These are phyloP conservation scores for Westerdykella ornata DNA, from an alignment of 2,329 filamentous ascomycete species.

Conservation along the genomic window DNA sequence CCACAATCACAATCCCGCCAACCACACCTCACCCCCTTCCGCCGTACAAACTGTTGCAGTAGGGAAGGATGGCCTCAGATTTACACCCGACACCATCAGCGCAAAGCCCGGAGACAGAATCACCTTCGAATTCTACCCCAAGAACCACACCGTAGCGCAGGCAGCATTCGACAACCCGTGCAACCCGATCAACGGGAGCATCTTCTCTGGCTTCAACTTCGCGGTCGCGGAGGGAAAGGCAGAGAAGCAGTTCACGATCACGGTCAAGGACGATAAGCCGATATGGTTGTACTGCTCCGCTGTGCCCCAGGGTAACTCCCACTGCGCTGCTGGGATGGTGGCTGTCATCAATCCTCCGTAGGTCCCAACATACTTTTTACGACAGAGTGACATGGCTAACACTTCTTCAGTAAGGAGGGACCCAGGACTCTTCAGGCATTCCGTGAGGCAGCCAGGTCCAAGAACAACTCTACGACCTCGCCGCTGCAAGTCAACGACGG, in stretches of 20 bases:
- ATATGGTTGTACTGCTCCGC: constrained; percentile 40
- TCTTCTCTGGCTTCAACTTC: background rate
- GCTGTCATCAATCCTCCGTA: constrained; percentile 25
- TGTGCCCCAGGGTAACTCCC: constrained; percentile 35
- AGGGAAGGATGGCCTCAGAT: constrained; percentile 18
- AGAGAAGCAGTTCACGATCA: constrained; percentile 21
- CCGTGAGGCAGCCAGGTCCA: constrained; percentile 6
- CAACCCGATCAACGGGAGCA: background rate
- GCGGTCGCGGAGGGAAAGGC: background rate
- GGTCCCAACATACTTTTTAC: background rate
- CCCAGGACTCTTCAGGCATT: constrained; percentile 17
- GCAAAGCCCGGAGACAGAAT: constrained; percentile 21
- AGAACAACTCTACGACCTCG: constrained; percentile 10
- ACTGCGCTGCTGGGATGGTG: constrained; percentile 28
- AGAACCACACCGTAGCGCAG: constrained; percentile 26
- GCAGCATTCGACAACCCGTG: constrained; percentile 18
- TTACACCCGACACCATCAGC: constrained; percentile 21
- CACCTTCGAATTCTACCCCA: constrained; percentile 24
- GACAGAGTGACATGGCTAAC: background rate
- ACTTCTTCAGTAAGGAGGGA: constrained; percentile 1
- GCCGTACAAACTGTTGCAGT: constrained; percentile 22
- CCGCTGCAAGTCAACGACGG: constrained; percentile 10
- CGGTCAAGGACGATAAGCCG: constrained; percentile 20
- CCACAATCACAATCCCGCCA: background rate
- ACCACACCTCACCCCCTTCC: background rate